Conservation (phyloP, 1,139 yeast genomes). For the Kurtzmaniella quercitrusa region DNA sequence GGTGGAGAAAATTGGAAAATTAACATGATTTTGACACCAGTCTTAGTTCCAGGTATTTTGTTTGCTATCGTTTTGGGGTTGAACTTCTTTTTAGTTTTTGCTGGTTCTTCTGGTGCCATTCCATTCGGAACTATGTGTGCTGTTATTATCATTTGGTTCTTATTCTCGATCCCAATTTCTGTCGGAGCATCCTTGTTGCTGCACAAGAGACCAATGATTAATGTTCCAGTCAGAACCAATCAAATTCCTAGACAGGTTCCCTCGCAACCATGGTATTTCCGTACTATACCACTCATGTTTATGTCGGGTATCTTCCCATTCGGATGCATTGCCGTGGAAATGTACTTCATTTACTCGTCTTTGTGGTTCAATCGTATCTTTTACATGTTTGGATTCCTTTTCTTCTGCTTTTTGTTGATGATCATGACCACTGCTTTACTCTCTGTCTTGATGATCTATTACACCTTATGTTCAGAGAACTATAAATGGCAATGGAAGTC, state of each 20-base stretch:
- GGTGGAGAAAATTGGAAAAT: constrained; percentile 91
- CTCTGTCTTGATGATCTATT: constrained; percentile 76
- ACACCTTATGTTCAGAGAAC: constrained; percentile 84
- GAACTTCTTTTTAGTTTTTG: constrained; percentile 79
- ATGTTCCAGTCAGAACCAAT: constrained; percentile 79
- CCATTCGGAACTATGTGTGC: constrained; percentile 90
- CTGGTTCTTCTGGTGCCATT: constrained; percentile 88
- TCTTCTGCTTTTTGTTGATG: constrained; percentile 82
- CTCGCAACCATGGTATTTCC: constrained; percentile 79
- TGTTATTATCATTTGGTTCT: constrained; percentile 78
- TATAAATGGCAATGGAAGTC: constrained; percentile 99
- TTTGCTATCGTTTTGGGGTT: constrained; percentile 62
- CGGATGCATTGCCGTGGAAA: constrained; percentile 90
- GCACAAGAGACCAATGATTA: constrained; percentile 55
- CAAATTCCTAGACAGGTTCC: constrained; percentile 98
- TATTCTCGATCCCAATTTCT: constrained; percentile 81
- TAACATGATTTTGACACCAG: constrained; percentile 78
- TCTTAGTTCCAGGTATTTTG: constrained; percentile 75
- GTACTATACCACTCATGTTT: constrained; percentile 61
- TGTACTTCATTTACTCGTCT: constrained; percentile 83
- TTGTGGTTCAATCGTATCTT: constrained; percentile 92
- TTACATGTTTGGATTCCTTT: constrained; percentile 96
- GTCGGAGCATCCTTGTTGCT: constrained; percentile 77
- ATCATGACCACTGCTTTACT: constrained; percentile 77
- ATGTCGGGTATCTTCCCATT: constrained; percentile 92